Conservation (phyloP, 148 eudicot genomes). For the Suaeda aralocaspica region DNA sequence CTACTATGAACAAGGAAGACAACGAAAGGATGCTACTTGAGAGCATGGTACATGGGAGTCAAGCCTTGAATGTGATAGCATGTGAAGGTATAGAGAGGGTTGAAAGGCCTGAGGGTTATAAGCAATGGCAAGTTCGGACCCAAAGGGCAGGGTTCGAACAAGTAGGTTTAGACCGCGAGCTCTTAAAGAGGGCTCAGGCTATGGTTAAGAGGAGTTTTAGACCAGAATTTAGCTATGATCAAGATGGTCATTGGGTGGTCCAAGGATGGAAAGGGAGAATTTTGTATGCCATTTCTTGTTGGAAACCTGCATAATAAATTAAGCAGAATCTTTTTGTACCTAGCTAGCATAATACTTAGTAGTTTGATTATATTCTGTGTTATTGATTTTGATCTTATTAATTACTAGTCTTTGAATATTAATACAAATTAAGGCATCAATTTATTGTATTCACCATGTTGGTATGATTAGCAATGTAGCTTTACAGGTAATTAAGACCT, state of each 20-base stretch:
- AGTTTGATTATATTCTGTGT: no score
- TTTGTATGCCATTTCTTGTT: constrained; percentile 43
- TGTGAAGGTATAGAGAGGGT: constrained; percentile 54
- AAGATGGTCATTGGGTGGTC: constrained; percentile 51
- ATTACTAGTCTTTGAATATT: no score
- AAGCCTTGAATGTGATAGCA: constrained; percentile 46
- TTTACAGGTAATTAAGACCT: no score
- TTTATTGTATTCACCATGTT: no score
- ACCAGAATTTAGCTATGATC: constrained; percentile 46
- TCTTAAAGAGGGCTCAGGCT: constrained; percentile 31
- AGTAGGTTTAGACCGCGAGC: constrained; percentile 30
- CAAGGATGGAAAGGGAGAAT: constrained; percentile 67
- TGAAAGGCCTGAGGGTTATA: constrained; percentile 51
- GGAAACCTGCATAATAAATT: constrained; percentile 37
- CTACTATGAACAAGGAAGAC: constrained; percentile 34
- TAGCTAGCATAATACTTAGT: no score
- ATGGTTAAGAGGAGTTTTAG: constrained; percentile 44
- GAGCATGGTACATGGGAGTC: constrained; percentile 37
- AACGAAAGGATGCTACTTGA: constrained; percentile 40
- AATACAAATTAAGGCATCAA: no score
- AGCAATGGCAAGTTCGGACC: constrained; percentile 50
- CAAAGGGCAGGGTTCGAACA: constrained; percentile 46
- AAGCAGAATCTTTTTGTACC: no score
- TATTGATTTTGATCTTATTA: no score
- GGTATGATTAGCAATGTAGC: no score